Evolutionary conservation across 441 rosid species (phyloP).

Genomic region (Syzygium syzygioides): DNA sequence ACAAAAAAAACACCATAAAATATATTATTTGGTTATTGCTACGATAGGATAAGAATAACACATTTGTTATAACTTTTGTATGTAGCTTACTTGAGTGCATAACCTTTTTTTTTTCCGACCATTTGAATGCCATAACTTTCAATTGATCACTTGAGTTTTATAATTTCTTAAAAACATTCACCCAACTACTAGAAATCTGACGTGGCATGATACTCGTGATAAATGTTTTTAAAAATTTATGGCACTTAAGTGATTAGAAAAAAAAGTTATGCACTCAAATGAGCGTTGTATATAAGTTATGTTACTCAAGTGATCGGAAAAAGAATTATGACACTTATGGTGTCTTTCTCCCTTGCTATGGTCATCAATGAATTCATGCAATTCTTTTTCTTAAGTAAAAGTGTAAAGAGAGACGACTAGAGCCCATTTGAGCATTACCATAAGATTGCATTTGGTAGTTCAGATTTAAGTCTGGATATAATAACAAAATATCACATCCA

Average conservation of each 20-base stretch:
- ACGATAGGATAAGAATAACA: fast-evolving
- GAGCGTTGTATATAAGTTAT: too few relatives aligned
- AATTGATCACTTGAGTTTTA: not conserved
- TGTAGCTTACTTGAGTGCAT: too few relatives aligned
- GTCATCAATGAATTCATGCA: not conserved
- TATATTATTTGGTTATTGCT: not conserved
- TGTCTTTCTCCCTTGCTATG: not conserved
- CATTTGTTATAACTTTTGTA: not conserved
- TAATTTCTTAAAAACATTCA: not conserved
- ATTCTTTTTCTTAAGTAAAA: not conserved
- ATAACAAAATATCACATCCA: too few relatives aligned
- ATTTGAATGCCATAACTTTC: not conserved
- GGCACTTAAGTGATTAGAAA: not conserved
- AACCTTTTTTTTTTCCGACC: too few relatives aligned
- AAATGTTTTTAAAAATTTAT: fast-evolving
- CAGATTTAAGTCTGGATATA: too few relatives aligned
- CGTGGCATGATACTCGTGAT: not conserved
- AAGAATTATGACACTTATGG: not conserved
- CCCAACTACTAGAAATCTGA: not conserved
- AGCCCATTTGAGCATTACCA: not conserved
- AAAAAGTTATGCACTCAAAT: not conserved
- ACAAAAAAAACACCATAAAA: not conserved
- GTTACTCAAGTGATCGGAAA: not conserved
- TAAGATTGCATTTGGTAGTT: too few relatives aligned
- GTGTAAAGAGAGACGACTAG: not conserved